A percentile compares a stretch with the other conserved stretches of the same genome.
These are phyloP conservation scores for Rostrohypoxylon terebratum DNA, from an alignment of 495 filamentous ascomycete genomes.

Conservation along the genomic window DNA sequence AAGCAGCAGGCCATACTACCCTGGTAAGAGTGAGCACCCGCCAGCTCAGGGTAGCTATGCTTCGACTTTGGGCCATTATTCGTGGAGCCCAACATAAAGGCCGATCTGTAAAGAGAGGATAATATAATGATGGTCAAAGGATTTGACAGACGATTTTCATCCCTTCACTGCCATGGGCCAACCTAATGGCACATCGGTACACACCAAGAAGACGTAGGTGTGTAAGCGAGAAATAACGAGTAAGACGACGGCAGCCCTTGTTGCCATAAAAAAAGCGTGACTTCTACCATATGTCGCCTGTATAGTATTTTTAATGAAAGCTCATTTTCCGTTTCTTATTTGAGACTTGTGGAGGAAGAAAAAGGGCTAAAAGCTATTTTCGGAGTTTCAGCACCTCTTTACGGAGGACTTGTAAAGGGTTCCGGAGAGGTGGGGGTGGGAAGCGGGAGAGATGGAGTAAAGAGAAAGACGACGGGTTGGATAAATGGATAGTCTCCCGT, in stretches of 20 bases:
- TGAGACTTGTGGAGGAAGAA: constrained; percentile 39
- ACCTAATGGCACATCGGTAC: constrained; percentile 8
- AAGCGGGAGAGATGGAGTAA: constrained; percentile 22
- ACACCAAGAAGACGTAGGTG: constrained; percentile 2
- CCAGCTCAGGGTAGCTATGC: constrained; percentile 48
- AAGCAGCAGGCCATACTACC: constrained; percentile 57
- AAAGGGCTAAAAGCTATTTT: constrained; percentile 36
- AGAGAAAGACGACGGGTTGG: constrained; percentile 32
- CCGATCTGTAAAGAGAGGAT: constrained; percentile 9
- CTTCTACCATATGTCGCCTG: constrained; percentile 42
- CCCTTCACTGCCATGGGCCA: constrained; percentile 15
- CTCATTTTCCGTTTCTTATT: constrained; percentile 42
- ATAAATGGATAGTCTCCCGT: constrained; percentile 16
- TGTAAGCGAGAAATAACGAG: constrained; percentile 17
- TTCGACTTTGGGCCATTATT: constrained; percentile 52
- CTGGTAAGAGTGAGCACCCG: constrained; percentile 50
- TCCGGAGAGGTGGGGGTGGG: constrained; percentile 6
- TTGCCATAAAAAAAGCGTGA: constrained; percentile 37
- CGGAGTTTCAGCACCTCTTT: constrained; percentile 29
- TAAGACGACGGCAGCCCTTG: constrained; percentile 31
- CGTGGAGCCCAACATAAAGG: constrained; percentile 50
- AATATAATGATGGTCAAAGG: constrained; percentile 5
- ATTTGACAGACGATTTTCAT: constrained; percentile 28
- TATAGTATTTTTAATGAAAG: constrained; percentile 51
- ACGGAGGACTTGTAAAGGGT: constrained; percentile 32